Evolutionary conservation across 1,284 basidiomycete genomes (phyloP).

Genomic region (Marasmius oreades): DNA sequence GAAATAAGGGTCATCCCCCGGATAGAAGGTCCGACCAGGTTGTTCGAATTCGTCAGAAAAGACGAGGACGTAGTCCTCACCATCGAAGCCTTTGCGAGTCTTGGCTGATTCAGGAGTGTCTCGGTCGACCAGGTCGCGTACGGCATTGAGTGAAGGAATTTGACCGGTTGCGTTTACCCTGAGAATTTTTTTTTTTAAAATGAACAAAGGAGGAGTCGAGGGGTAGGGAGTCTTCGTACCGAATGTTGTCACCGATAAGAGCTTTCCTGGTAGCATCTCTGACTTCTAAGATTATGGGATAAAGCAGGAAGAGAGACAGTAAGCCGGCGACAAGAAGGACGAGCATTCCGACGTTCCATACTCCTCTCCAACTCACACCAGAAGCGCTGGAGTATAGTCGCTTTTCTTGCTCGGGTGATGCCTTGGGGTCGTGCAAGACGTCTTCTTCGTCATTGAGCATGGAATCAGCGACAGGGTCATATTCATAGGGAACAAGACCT

Average conservation of each 20-base stretch:
- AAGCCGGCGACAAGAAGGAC: background rate
- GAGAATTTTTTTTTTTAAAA: too few relatives aligned
- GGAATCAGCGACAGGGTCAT: slow-evolving; percentile 58
- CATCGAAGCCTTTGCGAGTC: slow-evolving; percentile 64
- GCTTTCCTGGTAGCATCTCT: background rate
- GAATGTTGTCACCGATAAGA: slow-evolving; percentile 28
- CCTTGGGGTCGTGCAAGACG: slow-evolving; percentile 53
- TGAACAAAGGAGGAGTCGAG: background rate
- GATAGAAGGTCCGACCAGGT: slow-evolving; percentile 66
- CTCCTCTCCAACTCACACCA: slow-evolving; percentile 21
- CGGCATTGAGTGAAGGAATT: slow-evolving; percentile 39
- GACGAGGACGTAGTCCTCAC: slow-evolving; percentile 59
- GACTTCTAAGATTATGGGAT: slow-evolving; percentile 39
- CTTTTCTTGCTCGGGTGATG: slow-evolving; percentile 26
- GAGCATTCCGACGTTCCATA: background rate
- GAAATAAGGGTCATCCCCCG: slow-evolving; percentile 73
- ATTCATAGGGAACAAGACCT: slow-evolving; percentile 63
- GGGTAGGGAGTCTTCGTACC: slow-evolving; percentile 7
- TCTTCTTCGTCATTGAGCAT: slow-evolving; percentile 66
- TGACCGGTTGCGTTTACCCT: slow-evolving; percentile 54
- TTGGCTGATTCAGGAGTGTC: slow-evolving; percentile 60
- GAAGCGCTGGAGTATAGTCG: slow-evolving; percentile 28
- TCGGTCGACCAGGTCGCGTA: slow-evolving; percentile 63
- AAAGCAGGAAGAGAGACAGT: background rate
- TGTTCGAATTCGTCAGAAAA: slow-evolving; percentile 85